These are phyloP conservation scores for Pseudozyma hubeiensis DNA, from an alignment of 1,284 basidiomycete species.

Conservation along the genomic window DNA sequence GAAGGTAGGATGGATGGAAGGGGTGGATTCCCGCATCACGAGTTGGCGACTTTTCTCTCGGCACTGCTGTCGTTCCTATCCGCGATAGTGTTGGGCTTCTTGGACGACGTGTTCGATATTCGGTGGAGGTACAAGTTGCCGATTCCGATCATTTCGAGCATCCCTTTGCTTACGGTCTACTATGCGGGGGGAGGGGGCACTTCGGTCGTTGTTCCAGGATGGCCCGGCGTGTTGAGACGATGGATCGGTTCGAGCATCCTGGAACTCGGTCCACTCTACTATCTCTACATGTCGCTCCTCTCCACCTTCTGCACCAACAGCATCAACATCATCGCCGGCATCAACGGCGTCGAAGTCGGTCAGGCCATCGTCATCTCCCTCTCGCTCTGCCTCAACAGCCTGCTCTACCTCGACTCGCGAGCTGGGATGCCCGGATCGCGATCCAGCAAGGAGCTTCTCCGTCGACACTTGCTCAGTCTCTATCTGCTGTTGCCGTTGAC, in stretches of 20 bases:
- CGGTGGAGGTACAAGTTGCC: slow-evolving; percentile 98
- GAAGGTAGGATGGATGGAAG: slow-evolving; percentile 57
- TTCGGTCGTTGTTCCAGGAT: slow-evolving; percentile 87
- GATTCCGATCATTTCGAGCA: slow-evolving; percentile 90
- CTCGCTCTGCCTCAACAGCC: slow-evolving; percentile 89
- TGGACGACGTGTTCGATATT: slow-evolving; percentile 98
- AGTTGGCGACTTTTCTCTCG: slow-evolving; percentile 92
- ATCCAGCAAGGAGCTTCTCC: slow-evolving; percentile 76
- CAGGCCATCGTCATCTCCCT: slow-evolving; percentile 93
- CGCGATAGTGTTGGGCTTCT: slow-evolving; percentile 91
- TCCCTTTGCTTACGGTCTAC: slow-evolving; percentile 95
- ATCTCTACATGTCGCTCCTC: slow-evolving; percentile 93
- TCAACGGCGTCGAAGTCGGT: slow-evolving; percentile 90
- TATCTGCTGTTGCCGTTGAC: slow-evolving; percentile 96
- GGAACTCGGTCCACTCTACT: slow-evolving; percentile 96
- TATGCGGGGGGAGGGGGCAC: slow-evolving; percentile 93
- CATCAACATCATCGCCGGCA: slow-evolving; percentile 98
- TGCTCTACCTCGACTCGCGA: slow-evolving; percentile 75
- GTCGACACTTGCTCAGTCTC: slow-evolving; percentile 90
- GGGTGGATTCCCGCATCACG: slow-evolving; percentile 84
- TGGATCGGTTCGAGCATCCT: slow-evolving; percentile 77
- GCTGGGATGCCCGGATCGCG: slow-evolving; percentile 49
- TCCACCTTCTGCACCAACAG: slow-evolving; percentile 98
- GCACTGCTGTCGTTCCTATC: slow-evolving; percentile 89
- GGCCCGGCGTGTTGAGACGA: slow-evolving; percentile 57